These are phyloP conservation scores for Colletotrichum brevisporum DNA, from an alignment of 2,329 filamentous ascomycete genomes.

Conservation along the genomic window DNA sequence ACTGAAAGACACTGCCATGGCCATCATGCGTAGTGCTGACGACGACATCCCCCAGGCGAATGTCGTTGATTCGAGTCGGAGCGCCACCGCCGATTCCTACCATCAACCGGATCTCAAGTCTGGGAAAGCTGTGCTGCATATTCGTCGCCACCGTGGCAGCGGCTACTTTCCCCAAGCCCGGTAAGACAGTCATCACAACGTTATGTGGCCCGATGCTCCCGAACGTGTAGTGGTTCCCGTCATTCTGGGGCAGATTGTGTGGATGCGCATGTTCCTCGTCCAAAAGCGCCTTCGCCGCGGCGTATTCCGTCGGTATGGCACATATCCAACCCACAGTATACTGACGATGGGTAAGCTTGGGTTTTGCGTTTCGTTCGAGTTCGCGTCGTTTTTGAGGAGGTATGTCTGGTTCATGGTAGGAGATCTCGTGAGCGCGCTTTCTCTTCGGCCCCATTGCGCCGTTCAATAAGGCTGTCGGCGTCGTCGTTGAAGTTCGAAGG, in stretches of 20 bases:
- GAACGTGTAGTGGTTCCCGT: slow-evolving; percentile 41
- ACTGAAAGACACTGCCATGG: slow-evolving; percentile 44
- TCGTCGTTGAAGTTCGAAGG: no score
- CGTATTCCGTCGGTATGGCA: slow-evolving; percentile 26
- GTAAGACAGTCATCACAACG: slow-evolving; percentile 47
- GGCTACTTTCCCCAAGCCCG: slow-evolving; percentile 44
- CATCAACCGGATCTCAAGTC: slow-evolving; percentile 36
- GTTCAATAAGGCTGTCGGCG: no score
- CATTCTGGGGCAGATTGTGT: slow-evolving; percentile 5
- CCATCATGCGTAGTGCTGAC: slow-evolving; percentile 38
- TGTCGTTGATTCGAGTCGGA: slow-evolving; percentile 39
- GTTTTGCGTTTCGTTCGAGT: no score
- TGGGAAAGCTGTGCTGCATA: slow-evolving; percentile 37
- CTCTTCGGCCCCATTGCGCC: no score
- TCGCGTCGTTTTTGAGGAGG: no score
- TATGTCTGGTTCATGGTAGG: no score
- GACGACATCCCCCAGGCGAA: slow-evolving; percentile 46
- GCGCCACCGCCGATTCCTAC: slow-evolving; percentile 46
- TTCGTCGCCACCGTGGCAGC: slow-evolving; percentile 42
- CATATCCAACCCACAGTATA: slow-evolving; percentile 40
- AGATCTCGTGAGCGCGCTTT: no score
- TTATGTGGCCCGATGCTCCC: slow-evolving; percentile 42
- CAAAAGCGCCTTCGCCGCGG: slow-evolving; percentile 9
- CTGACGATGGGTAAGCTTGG: no score
- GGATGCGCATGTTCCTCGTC: not conserved